phyloP scores from a whole-genome alignment of 495 filamentous ascomycete species.

The Penicillium dipodomyicola region DNA sequence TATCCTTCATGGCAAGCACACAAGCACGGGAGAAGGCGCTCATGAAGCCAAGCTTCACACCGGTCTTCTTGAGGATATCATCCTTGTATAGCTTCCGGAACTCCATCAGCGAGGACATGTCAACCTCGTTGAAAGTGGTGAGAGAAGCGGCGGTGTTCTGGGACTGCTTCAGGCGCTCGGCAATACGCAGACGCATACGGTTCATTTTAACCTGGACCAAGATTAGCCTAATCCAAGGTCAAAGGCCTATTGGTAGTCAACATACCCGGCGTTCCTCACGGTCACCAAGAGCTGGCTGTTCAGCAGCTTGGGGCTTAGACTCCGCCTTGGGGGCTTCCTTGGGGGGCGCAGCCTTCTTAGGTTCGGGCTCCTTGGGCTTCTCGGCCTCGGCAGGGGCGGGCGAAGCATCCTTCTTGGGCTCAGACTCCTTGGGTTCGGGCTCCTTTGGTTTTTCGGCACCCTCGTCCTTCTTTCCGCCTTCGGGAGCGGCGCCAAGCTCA shows the following conservation, averaged over 20 bases:
- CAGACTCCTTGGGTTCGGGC: conserved; percentile 43
- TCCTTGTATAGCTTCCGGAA: conserved; percentile 97
- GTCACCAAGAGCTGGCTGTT: conserved; percentile 55
- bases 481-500: conserved; percentile 71
- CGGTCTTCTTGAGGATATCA: conserved; percentile 89
- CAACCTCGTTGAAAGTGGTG: conserved; percentile 98
- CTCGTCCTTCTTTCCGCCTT: conserved; percentile 51
- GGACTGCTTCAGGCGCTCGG: conserved; percentile 96
- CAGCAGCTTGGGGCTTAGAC: conserved; percentile 27
- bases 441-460: conserved; percentile 41
- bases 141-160: conserved; percentile 97
- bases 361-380: conserved; percentile 44
- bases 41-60: conserved; percentile 98
- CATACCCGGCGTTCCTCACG: conserved; percentile 87
- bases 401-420: conserved; percentile 40
- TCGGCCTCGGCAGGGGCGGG: conserved; percentile 35
- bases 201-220: conserved; percentile 91
- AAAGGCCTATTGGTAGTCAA: conserved; percentile 13
- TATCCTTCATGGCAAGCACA: conserved; percentile 88
- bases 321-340: conserved; percentile 35
- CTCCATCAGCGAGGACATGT: conserved; percentile 98
- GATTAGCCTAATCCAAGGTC: background rate
- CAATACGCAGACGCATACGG: conserved; percentile 95
- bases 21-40: conserved; percentile 91
- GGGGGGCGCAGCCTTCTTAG: conserved; percentile 39